Conservation (phyloP, 768 basidiomycete species). For the Leucosporidium yakuticum region DNA sequence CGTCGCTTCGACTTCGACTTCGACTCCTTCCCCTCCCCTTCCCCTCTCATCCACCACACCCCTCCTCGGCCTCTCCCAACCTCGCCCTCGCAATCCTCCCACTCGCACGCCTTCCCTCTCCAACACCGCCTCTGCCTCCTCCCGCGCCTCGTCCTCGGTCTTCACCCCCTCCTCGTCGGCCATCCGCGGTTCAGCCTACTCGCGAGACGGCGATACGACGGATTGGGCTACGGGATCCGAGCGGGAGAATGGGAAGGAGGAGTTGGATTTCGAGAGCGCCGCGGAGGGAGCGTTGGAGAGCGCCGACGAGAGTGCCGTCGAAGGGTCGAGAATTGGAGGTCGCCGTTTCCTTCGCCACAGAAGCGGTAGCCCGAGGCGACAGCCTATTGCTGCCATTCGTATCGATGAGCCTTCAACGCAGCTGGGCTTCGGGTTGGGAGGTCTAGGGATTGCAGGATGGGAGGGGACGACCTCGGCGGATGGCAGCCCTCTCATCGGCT, state of each 20-base stretch:
- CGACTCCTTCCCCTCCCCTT: not conserved
- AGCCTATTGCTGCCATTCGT: not conserved
- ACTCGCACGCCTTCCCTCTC: constrained; percentile 21
- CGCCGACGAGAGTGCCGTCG: no score
- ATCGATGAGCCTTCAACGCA: not conserved
- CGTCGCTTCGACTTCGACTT: not conserved
- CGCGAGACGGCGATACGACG: not conserved
- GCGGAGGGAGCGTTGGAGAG: no score
- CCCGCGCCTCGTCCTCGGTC: constrained; percentile 10
- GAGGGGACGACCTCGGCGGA: not conserved
- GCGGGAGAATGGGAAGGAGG: no score
- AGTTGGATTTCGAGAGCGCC: no score
- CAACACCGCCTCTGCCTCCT: constrained; percentile 17
- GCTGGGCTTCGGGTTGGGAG: not conserved
- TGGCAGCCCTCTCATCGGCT: not conserved
- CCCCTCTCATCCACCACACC: not conserved
- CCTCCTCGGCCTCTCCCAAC: not conserved
- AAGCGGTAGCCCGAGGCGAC: no score
- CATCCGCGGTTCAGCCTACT: not conserved
- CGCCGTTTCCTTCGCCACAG: no score
- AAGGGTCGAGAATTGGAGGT: no score
- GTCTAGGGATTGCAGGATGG: constrained; percentile 15
- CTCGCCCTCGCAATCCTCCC: constrained; percentile 1
- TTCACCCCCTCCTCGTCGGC: constrained; percentile 6
- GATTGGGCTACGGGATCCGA: not conserved